Conservation (phyloP, 2,329 filamentous ascomycete species). For the Metarhizium brunneum region DNA sequence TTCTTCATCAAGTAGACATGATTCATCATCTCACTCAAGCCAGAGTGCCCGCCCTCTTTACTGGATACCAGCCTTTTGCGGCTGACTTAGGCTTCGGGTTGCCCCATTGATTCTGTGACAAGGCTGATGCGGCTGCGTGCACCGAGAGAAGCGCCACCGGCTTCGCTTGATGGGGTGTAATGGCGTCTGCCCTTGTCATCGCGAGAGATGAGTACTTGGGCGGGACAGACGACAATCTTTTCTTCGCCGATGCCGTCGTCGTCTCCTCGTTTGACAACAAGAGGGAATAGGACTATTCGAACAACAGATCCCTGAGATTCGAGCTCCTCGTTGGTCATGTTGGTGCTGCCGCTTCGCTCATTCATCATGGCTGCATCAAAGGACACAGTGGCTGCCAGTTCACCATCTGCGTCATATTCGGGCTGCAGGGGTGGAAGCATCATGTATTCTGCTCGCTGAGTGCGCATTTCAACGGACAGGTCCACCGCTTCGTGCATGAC, state of each 20-base stretch:
- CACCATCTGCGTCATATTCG: slow-evolving; percentile 88
- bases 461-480: slow-evolving; percentile 93
- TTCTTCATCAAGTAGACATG: too few species aligned
- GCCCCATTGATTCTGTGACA: slow-evolving; percentile 23
- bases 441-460: slow-evolving; percentile 92
- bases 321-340: slow-evolving; percentile 62
- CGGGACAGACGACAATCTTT: slow-evolving; percentile 90
- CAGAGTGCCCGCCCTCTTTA: not conserved
- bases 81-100: slow-evolving; percentile 20
- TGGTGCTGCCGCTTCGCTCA: slow-evolving; percentile 63
- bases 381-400: slow-evolving; percentile 74
- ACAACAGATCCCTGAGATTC: slow-evolving; percentile 70
- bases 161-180: slow-evolving; percentile 41
- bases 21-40: not conserved
- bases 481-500: slow-evolving; percentile 85
- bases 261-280: slow-evolving; percentile 93
- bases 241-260: slow-evolving; percentile 82
- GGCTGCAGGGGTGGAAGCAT: slow-evolving; percentile 95
- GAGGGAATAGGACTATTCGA: slow-evolving; percentile 86
- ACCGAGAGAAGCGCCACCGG: slow-evolving; percentile 34
- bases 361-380: slow-evolving; percentile 97
- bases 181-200: slow-evolving; percentile 30
- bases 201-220: slow-evolving; percentile 76
- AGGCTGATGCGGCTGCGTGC: slow-evolving; percentile 29
- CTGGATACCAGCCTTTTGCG: too few species aligned